These are phyloP conservation scores for Talinum fruticosum DNA, from an alignment of 148 eudicot species.

Conservation along the genomic window DNA sequence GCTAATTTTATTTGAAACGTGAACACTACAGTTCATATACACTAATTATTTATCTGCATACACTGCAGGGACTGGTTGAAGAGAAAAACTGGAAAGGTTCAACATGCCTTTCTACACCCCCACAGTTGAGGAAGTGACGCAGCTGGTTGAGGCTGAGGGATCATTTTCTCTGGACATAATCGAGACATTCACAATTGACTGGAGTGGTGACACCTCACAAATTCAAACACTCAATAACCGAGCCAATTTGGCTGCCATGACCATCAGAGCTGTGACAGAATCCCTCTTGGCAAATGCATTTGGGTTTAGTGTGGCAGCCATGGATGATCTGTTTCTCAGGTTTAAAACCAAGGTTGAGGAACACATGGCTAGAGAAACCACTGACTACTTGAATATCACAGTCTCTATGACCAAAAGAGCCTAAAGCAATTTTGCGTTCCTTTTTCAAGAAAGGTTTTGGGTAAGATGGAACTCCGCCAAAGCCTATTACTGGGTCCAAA, in stretches of 20 bases:
- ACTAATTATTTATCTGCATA: neutral
- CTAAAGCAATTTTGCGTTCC: neutral
- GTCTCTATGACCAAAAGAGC: slow-evolving; percentile 31
- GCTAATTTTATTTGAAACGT: neutral
- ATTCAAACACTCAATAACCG: slow-evolving; percentile 8
- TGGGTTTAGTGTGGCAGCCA: slow-evolving; percentile 12
- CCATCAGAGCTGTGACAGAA: slow-evolving; percentile 34
- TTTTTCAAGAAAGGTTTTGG: neutral
- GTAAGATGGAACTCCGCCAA: neutral
- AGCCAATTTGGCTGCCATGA: slow-evolving; percentile 22
- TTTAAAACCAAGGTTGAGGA: slow-evolving; percentile 29
- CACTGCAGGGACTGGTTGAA: slow-evolving; percentile 31
- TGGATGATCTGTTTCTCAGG: slow-evolving; percentile 32
- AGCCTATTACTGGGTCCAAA: neutral
- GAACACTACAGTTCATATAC: neutral
- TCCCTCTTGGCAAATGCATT: slow-evolving; percentile 34
- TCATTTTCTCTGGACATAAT: slow-evolving; percentile 24
- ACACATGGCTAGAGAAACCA: slow-evolving; percentile 21
- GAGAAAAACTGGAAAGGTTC: slow-evolving; percentile 33
- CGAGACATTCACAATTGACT: slow-evolving; percentile 26
- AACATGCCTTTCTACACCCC: slow-evolving; percentile 45
- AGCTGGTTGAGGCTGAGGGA: slow-evolving; percentile 28
- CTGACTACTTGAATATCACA: slow-evolving; percentile 30
- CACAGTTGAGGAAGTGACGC: slow-evolving; percentile 36
- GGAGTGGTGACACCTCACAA: slow-evolving; percentile 26